Conservation (phyloP, 345 rosid genomes). For the Citrus mangshanensis region DNA sequence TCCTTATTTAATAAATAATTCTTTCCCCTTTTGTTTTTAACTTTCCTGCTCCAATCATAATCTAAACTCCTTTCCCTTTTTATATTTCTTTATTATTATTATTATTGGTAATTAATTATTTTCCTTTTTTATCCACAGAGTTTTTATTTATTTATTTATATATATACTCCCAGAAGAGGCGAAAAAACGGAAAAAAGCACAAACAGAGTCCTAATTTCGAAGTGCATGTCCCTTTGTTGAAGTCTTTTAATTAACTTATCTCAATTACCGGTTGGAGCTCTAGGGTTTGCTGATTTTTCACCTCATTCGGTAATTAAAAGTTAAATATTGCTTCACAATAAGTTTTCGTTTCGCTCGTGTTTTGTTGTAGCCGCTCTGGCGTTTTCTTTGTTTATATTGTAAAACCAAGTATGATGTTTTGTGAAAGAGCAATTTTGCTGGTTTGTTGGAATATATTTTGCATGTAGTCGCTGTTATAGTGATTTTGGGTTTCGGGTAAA, state of each 20-base stretch:
- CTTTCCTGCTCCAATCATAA: conserved; percentile 43
- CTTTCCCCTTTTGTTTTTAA: conserved; percentile 17
- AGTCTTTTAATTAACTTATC: not conserved
- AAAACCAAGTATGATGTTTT: not conserved
- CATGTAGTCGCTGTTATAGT: not conserved
- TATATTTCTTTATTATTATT: not conserved
- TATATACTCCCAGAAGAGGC: not conserved
- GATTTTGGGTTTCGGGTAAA: not conserved
- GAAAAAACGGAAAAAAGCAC: not conserved
- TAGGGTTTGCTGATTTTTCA: conserved; percentile 9
- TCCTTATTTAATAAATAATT: conserved; percentile 24
- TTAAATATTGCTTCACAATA: not conserved
- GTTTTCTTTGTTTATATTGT: not conserved
- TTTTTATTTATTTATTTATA: not conserved
- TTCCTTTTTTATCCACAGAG: not conserved
- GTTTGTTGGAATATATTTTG: not conserved
- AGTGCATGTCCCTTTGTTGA: not conserved
- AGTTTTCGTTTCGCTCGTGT: not conserved
- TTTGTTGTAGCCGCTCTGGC: not conserved
- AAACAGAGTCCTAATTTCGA: not conserved
- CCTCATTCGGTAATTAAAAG: conserved; percentile 3
- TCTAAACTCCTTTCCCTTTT: not conserved
- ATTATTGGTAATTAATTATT: not conserved
- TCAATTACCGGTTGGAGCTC: not conserved
- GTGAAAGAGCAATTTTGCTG: not conserved